A percentile compares a stretch with the other conserved stretches of the same genome.
Conservation (phyloP, 148 eudicot species). For the Cornus kousa region DNA sequence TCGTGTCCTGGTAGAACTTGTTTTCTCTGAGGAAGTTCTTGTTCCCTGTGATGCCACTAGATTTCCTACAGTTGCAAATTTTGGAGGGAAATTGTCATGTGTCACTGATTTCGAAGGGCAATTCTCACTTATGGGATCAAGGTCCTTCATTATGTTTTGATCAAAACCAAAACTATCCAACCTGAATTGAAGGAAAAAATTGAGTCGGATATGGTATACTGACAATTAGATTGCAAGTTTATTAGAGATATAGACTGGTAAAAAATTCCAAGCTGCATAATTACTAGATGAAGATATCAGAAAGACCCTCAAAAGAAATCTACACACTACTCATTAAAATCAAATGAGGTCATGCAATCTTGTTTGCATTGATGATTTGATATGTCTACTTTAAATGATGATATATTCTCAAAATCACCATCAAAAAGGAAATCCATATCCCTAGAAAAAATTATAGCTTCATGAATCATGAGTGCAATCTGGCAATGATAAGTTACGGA, state of each 20-base stretch:
- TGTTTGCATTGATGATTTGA: slow-evolving; percentile 41
- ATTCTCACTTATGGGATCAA: slow-evolving; percentile 18
- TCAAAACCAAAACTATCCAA: slow-evolving; percentile 56
- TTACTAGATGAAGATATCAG: background rate
- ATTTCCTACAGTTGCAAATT: slow-evolving; percentile 23
- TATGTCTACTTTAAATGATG: slow-evolving; percentile 78
- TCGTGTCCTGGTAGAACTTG: slow-evolving; percentile 12
- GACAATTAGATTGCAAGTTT: background rate
- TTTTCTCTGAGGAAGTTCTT: slow-evolving; percentile 25
- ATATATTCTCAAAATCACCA: slow-evolving; percentile 67
- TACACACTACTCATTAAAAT: slow-evolving; percentile 65
- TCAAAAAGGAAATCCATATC: slow-evolving; percentile 85
- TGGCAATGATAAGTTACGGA: background rate
- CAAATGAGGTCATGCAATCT: slow-evolving; percentile 54
- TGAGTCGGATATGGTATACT: slow-evolving; percentile 4
- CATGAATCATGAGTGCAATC: slow-evolving; percentile 14
- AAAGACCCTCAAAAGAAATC: background rate
- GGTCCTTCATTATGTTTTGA: slow-evolving; percentile 31
- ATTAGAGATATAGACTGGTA: background rate
- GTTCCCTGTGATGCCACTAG: slow-evolving; percentile 21
- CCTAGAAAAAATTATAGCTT: slow-evolving; percentile 34
- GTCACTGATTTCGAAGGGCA: slow-evolving; percentile 19
- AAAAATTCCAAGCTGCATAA: background rate
- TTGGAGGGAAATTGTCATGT: slow-evolving; percentile 18
- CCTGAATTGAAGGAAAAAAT: slow-evolving; percentile 37